Base-by-base conservation (phyloP, 495 filamentous ascomycete genomes). In the Chaetomium fimeti region DNA sequence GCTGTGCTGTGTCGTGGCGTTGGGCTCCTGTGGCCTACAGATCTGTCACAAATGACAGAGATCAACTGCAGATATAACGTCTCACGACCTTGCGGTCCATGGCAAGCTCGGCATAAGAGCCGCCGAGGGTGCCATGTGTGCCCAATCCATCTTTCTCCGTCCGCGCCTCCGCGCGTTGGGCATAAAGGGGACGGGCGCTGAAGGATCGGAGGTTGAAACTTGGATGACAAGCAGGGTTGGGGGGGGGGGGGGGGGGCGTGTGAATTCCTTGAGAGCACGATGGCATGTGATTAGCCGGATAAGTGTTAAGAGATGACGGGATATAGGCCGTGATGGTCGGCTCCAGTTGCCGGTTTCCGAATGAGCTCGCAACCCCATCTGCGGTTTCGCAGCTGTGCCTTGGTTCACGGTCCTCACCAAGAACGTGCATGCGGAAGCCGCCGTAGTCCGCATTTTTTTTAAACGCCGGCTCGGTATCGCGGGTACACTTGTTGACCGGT, bases 11-110 rank as follows among this genome's bases (percentile, higher is more conserved):
- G 59, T 16, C 15, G 60, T 64, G 65, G 28, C 56, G 43, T 52
- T 49, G n/a, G 51, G 22, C 45, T 20, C 45, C 32, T 32, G 29
- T 24, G 24, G 1, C 13, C 15, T 15, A 15, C 51, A 66, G 67
- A 66, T 69, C 57, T 57, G 25, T 66, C 67, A 66, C 25, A 69
- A 69, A 66, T 66, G 67, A 69, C 38, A 66, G 67, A 66, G 48
- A 63, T 55, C 36, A 61, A 24, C 15, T 20, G 57, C 49, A 61
- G 60, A 54, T 61, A 61, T 61, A 61, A 54, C 60, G 40, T 61
- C n/a, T 45, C 49, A 43, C 48, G 22, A 20, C 5, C 16, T 29
- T 3, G 9, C 22, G 0, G 36, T 11, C 12, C 8, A 11, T 36
- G 32, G 8, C 32, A 9, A 36, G 32, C 16, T 29, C 36, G 60